Base-by-base conservation (phyloP, 2,329 filamentous ascomycete species). In the Calonectria multiphialidica region DNA sequence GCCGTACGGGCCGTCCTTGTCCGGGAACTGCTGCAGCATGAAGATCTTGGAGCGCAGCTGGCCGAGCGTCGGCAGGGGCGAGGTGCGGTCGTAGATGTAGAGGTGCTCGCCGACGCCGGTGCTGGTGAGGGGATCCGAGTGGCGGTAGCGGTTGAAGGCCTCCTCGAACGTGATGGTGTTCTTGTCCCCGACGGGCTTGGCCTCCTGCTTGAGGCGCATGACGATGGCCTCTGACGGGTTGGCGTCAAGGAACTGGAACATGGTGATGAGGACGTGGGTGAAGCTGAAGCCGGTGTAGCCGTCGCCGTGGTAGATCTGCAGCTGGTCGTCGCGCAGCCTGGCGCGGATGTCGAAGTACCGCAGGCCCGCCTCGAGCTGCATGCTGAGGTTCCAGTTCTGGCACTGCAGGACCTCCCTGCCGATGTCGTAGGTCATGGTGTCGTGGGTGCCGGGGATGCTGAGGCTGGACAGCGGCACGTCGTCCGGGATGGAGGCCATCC, bases 361-460 rank as follows among this genome's bases (percentile, higher is more conserved):
- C 79, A 89, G 75, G 10, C 88, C 88, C 2, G 85, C 84, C 40
- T 77, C 67, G 49, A 89, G 84, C 79, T 89, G 88, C 18, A 80
- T 81, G 16, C 71, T 75, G 25, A 90, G 82, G 74, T 84, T 83
- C 74, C 82, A 82, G 76, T 87, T 88, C 80, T 90, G 88, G 77
- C 87, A 88, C 77, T 87, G 84, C 63, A 85, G 83, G 10, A 72
- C 68, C 70, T 83, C 80, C 50, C 78, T 75, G 33, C 71, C 75
- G 68, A 87, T 80, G 53, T 80, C 77, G 74, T 86, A 87, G 21
- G 88, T 89, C 85, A 89, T 85, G 28, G 87, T 88, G 78, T 89
- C 87, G 80, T 89, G 88, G 2, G 88, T 89, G 35, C 88, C 88
- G 0, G 88, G 88, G 70, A 89, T 84, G 55, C 87, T 88, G 49